Base-by-base conservation (phyloP, 2,329 filamentous ascomycete species). In the Hypoxylon sp. region DNA sequence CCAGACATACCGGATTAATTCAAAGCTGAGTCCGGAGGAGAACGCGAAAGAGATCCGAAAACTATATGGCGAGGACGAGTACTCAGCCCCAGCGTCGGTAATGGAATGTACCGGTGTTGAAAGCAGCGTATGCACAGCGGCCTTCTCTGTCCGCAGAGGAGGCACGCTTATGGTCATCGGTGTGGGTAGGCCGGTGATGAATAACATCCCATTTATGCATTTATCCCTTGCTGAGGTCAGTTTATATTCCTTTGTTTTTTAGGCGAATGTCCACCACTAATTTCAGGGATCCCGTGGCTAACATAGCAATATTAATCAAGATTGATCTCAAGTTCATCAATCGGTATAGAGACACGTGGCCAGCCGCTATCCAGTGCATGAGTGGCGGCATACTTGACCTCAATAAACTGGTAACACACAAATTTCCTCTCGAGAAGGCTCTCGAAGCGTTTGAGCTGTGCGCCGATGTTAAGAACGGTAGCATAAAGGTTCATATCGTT, bases 271-370 rank as follows among this genome's bases (percentile, higher is more conserved):
- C 19, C 14, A 32, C 14, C 4, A 14, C 55, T 32, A 2, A 45
- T 32, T 23, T 4, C n/a, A 14, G 50, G 55, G 30, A 37, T n/a
- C 16, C 14, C 58, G 56, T 39, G 32, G 61, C 66, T 70, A 51
- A 69, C 58, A 29, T 41, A 8, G n/a, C 7, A 4, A 39, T 37
- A 12, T 47, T n/a, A 23, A 54, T 41, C 21, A 23, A 88, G 85
- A 90, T 91, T 68, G 83, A 91, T 70, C 80, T 92, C 25, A 86
- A 85, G 37, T 92, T 92, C 78, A 91, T 91, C 74, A 91, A 92
- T 75, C 82, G 90, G 6, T 92, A 91, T 74, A 82, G 84, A 41
- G 88, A 91, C 72, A 91, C 89, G 0, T 92, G 90, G 89, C 89
- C 89, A 0, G 83, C 85, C 0, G 90, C 87, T 0, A 89, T 92